Base-by-base conservation (phyloP, 2,329 filamentous ascomycete genomes). In the Xylaria sp. region DNA sequence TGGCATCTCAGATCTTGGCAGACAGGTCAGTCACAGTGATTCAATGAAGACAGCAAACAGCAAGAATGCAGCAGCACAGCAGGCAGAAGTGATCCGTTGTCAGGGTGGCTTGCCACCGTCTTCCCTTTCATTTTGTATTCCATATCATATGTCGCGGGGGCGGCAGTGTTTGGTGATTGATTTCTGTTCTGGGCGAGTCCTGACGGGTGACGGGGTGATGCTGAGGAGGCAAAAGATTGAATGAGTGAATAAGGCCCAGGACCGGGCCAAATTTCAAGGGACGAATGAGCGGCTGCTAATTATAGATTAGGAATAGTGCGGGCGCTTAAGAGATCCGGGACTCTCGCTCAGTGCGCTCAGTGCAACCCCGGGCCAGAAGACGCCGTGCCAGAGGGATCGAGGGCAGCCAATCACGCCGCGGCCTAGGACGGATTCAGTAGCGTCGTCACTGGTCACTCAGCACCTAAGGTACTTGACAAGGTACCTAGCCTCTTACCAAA, bases 241-340 rank as follows among this genome's bases (percentile, higher is more conserved):
- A 44, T 51, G 47, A 52, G 51, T 47, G 60, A 50, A 19, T 59
- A 57, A 58, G 62, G 55, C 63, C 54, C 10, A 58, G 62, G 55
- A 63, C 54, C 10, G 8, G 48, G 48, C 13, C 42, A 46, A 46
- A 46, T 46, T 46, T 46, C 42, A 54, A 54, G 42, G 23, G 47
- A 60, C 58, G 63, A 66, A 64, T 63, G 66, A 68, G 65, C 65
- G 69, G 67, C 67, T 66, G 66, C 69, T 70, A 70, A 70, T 67
- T 64, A 68, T 70, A 70, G 65, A 65, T 58, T 59, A 58, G 62
- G 65, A 57, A 66, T 66, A 66, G 69, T 66, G 56, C 67, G 67
- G 66, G 69, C 69, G 69, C 69, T 70, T 70, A 70, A 51, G 10
- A 39, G 54, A 30, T 52, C 18, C 35, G 37, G 52, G 34, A 39